Base-by-base conservation (phyloP, 2,329 filamentous ascomycete genomes). In the Clarireedia monteithiana region DNA sequence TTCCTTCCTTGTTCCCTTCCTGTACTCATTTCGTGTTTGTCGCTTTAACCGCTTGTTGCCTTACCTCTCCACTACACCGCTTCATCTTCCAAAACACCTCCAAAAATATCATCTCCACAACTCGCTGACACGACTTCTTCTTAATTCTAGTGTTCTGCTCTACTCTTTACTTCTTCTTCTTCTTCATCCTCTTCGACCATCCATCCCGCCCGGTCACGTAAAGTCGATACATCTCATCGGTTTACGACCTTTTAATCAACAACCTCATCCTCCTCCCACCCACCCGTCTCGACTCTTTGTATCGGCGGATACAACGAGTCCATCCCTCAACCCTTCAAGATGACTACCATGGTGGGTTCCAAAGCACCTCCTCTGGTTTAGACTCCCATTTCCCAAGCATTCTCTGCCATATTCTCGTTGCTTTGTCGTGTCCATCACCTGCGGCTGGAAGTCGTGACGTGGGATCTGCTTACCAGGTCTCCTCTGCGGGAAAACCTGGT, bases 261-360 rank as follows among this genome's bases (percentile, higher is more conserved):
- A 39, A 20, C 42, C n/a, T 10, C 42, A 47, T 47, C 57, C 55
- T 48, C 56, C 55, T 39, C 3, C 30, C 26, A 6, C 30, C 27
- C 39, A 12, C n/a, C 45, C 20, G 20, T 42, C 10, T 49, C 53
- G 51, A 48, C 48, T 48, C 65, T 65, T 59, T 50, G 65, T 68
- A 65, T 68, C 65, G 63, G 62, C 62, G 61, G 64, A 64, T 66
- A 67, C 62, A 59, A 59, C 66, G 66, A 68, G 64, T 68, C 64
- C 67, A 67, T 68, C 68, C 65, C 64, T 62, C 60, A 59, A 63
- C 27, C 27, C 62, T 64, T 67, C 70, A 77, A 70, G 68, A 83
- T 83, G 80, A 82, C 80, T 74, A 83, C 80, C 71, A 83, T 83
- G 80, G 80, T 83, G 71, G 69, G 71, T 66, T 65, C 68, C 64